phyloP scores from a whole-genome alignment of 495 filamentous ascomycete species.

The Cenococcum geophilum region DNA sequence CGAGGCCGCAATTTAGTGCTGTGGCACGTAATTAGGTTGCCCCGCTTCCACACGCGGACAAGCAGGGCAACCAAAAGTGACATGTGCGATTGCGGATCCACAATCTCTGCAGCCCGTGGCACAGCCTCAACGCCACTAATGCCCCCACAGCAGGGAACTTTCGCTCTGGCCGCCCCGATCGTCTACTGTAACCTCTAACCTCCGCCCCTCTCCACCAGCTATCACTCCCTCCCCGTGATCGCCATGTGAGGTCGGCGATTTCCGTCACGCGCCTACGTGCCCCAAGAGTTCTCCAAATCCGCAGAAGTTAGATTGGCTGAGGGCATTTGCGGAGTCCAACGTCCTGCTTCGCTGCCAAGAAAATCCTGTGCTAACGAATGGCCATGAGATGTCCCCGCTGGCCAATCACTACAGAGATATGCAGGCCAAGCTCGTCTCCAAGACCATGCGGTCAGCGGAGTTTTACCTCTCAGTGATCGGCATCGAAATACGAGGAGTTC shows the following conservation, averaged over 20 bases:
- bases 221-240: not conserved
- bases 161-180: not conserved
- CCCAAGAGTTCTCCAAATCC: not conserved
- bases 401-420: not conserved
- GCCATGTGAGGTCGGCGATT: not conserved
- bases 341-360: not conserved
- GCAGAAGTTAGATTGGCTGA: not conserved
- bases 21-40: too few species aligned
- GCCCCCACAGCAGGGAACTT: not conserved
- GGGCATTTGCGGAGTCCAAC: not conserved
- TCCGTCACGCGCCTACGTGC: not conserved
- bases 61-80: not conserved
- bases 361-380: not conserved
- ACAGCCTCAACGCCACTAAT: constrained; percentile 8
- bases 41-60: not conserved
- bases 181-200: too few species aligned
- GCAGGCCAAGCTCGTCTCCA: not conserved
- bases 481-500: too few species aligned
- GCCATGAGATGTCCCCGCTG: not conserved
- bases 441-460: constrained; percentile 5
- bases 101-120: not conserved
- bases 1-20: not conserved
- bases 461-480: not conserved
- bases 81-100: not conserved
- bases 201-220: not conserved